Base-by-base conservation (phyloP, 2,329 filamentous ascomycete genomes). In the Gyromitra esculenta region DNA sequence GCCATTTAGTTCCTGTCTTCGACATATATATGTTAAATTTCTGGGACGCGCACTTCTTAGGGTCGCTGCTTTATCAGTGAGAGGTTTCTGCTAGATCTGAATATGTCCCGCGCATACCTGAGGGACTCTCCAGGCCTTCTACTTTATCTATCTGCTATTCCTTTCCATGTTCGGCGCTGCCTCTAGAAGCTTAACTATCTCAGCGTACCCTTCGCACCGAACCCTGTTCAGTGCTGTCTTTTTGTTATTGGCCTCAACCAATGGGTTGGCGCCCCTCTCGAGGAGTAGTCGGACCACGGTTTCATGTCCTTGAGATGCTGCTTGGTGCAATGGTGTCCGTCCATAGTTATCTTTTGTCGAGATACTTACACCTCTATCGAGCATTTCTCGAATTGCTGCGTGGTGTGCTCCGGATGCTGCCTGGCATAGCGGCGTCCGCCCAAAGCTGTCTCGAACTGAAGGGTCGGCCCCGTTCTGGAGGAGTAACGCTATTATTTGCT, bases 391-490 rank as follows among this genome's bases (percentile, higher is more conserved):
- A 13, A 50, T 35, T 5, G 48, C 64, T 25, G 3, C 4, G 3
- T 60, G 13, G 52, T 74, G 37, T 1, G 43, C 71, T 21, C 31
- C 25, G 25, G n/a, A 11, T 39, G 63, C 71, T 48, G 71, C 71
- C 25, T 8, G 18, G 35, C 39, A 57, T 31, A 73, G 59, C n/a
- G 59, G 7, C n/a, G 69, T 73, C 5, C 45, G 25, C 31, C 62
- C 45, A 9, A 52, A 57, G 7, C 11, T 52, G 45, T 54, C 45
- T 37, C 13, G 25, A 18, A 5, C 13, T 13, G 62, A 54, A 18
- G 3, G 7, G 8, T 65, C 7, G 7, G 45, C 45, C 11, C 62
- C 25, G 3, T 39, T 43, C n/a, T 65, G 43, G 1, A 65, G 43
- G 31, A 65, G 45, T 13, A 52, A 5, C 18, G 8, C 9, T 5